These are phyloP conservation scores for Kitagawia praeruptora DNA, from an alignment of 129 eudicot genomes.

Conservation along the genomic window DNA sequence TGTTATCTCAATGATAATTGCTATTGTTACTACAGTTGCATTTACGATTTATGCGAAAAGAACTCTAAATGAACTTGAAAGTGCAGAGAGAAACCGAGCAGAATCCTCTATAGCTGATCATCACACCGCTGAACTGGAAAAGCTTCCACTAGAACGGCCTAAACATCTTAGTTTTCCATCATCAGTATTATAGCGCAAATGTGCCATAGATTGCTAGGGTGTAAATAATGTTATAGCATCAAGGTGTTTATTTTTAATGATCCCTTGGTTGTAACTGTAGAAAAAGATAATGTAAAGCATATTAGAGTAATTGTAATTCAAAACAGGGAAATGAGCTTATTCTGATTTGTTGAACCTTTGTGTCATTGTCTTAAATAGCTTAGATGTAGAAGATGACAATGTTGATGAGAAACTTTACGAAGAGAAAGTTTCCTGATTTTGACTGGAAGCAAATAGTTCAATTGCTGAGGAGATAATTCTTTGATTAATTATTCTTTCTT, in stretches of 20 bases:
- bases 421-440: constrained; percentile 1
- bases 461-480: constrained; percentile 8
- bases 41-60: constrained; percentile 71
- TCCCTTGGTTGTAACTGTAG: constrained; percentile 37
- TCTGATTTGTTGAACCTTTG: not conserved
- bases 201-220: constrained; percentile 20
- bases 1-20: constrained; percentile 59
- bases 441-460: constrained; percentile 17
- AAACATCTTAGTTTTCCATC: constrained; percentile 27
- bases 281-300: constrained; percentile 16
- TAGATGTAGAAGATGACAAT: not conserved
- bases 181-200: constrained; percentile 19
- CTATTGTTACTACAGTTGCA: constrained; percentile 44
- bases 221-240: constrained; percentile 31
- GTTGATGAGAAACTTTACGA: not conserved
- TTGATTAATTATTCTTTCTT: constrained; percentile 10
- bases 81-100: constrained; percentile 34
- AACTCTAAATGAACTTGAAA: constrained; percentile 42
- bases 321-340: constrained; percentile 14
- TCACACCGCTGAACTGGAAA: constrained; percentile 33
- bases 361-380: not conserved
- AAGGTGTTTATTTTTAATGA: constrained; percentile 12
- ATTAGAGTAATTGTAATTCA: constrained; percentile 1
- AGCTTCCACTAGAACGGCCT: constrained; percentile 61
- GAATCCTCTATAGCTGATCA: constrained; percentile 22